These are phyloP conservation scores for Fusarium transvaalense DNA, from an alignment of 2,329 filamentous ascomycete genomes.

Conservation along the genomic window DNA sequence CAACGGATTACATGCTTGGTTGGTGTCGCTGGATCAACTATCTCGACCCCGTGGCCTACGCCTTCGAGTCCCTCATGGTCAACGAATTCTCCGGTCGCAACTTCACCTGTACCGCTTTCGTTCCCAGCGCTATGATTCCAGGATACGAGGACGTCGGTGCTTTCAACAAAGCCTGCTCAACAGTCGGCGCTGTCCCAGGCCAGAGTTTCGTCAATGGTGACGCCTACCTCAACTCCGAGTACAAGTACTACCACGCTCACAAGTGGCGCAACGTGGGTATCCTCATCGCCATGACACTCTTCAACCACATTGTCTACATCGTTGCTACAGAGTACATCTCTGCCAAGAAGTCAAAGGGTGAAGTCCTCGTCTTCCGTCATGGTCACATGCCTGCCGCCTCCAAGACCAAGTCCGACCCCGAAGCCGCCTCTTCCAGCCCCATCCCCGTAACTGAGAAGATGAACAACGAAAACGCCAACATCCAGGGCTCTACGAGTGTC, in stretches of 20 bases:
- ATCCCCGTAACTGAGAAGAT: slow-evolving; percentile 40
- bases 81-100: slow-evolving; percentile 69
- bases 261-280: slow-evolving; percentile 71
- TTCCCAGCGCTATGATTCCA: slow-evolving; percentile 45
- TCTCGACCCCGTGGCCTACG: slow-evolving; percentile 74
- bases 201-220: slow-evolving; percentile 59
- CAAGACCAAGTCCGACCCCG: slow-evolving; percentile 40
- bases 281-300: slow-evolving; percentile 63
- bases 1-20: slow-evolving; percentile 64
- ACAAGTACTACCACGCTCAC: slow-evolving; percentile 61
- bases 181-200: slow-evolving; percentile 63
- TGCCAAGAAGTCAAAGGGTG: slow-evolving; percentile 69
- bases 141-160: slow-evolving; percentile 49
- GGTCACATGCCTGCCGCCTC: slow-evolving; percentile 48
- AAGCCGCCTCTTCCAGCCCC: slow-evolving; percentile 39
- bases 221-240: slow-evolving; percentile 60
- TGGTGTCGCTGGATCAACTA: slow-evolving; percentile 79
- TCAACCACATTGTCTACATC: slow-evolving; percentile 63
- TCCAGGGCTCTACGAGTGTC: slow-evolving; percentile 54
- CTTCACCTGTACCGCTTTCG: slow-evolving; percentile 44
- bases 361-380: slow-evolving; percentile 70
- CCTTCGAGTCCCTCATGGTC: slow-evolving; percentile 73
- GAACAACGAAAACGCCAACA: slow-evolving; percentile 25
- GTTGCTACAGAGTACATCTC: slow-evolving; percentile 61
- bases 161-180: slow-evolving; percentile 59